Percentiles rank a stretch among this genome's conserved stretches.
Conservation (phyloP, 1,284 basidiomycete species). For the Papiliotrema laurentii region DNA sequence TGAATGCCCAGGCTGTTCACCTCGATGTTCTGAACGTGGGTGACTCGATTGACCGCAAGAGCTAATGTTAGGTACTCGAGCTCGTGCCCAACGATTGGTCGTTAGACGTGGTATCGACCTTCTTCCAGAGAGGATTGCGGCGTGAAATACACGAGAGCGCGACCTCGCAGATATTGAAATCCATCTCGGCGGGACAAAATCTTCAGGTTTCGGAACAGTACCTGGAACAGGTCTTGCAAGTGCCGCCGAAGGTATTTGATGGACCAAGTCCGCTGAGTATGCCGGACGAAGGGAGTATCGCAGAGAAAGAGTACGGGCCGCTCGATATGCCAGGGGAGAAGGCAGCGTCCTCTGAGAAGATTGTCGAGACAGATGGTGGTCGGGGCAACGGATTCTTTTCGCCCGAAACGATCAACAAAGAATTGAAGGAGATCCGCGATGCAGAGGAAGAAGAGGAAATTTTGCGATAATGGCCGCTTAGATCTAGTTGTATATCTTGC, state of each 20-base stretch:
- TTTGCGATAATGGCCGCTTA: too few species aligned
- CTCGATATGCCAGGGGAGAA: conserved; percentile 2
- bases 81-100: conserved; percentile 72
- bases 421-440: conserved; percentile 6
- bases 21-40: conserved; percentile 71
- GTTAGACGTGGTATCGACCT: conserved; percentile 64
- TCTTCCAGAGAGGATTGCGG: conserved; percentile 71
- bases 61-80: conserved; percentile 58
- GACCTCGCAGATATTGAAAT: conserved; percentile 41
- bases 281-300: conserved; percentile 40
- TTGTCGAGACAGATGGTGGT: not conserved
- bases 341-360: not conserved
- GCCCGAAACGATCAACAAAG: conserved; percentile 13
- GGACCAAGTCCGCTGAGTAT: conserved; percentile 5
- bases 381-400: conserved; percentile 13
- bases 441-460: not conserved
- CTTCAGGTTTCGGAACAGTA: conserved; percentile 34
- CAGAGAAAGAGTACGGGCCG: conserved; percentile 32
- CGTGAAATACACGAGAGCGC: conserved; percentile 60
- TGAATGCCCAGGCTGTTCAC: conserved; percentile 73
- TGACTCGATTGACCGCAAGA: conserved; percentile 5
- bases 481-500: too few species aligned
- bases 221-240: conserved; percentile 26
- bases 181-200: conserved; percentile 45
- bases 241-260: conserved; percentile 17